Evolutionary conservation across 23 red algal genomes (phyloP), one percentile per base, ranked within the genome.

Genomic region (Gracilaria vermiculophylla): DNA sequence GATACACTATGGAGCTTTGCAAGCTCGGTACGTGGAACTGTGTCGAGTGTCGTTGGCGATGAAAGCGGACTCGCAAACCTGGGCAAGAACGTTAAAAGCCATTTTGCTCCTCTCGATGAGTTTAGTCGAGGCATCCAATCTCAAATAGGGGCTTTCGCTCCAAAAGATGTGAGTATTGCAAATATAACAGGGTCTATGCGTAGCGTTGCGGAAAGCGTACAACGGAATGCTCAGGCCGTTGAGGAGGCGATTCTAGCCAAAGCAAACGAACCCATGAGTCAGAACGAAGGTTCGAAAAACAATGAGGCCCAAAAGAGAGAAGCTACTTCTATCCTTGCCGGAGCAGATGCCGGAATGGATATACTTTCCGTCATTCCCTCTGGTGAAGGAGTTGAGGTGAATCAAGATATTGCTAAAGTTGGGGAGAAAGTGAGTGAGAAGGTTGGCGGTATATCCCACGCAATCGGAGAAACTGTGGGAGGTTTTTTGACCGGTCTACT

Each of bases 401-500:
- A 88, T 66, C 65, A 88, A 64, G 84, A 88, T 35, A 88, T 88
- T 15, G 84, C 84, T 43, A 77, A 77, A 42, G 84, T 88, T 76
- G 84, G 84, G 19, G 69, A 76, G 34, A 85, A 47, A 53, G 64
- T 85, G 2, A 65, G 48, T 35, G 64, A 85, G 57, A 70, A 53
- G 34, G 36, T 88, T 28, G 69, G 67, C 35, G 67, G 67, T 11
- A 47, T 73, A 24, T 73, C 67, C 3, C 36, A 48, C 11, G 56
- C 80, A 1, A 53, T 91, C 41, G 87, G 87, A 91, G 43, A 80
- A 64, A 91, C 87, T 66, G 87, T 91, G 6, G 87, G 87, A 20
- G 76, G 66, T 16, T 60, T 91, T 39, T 62, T 56, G 27, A 88
- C 74, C 10, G 87, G 87, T 23, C 51, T 80, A 14, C 78, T 74